Conservation (phyloP, 2,329 filamentous ascomycete genomes). For the Arthrobotrys iridis region DNA sequence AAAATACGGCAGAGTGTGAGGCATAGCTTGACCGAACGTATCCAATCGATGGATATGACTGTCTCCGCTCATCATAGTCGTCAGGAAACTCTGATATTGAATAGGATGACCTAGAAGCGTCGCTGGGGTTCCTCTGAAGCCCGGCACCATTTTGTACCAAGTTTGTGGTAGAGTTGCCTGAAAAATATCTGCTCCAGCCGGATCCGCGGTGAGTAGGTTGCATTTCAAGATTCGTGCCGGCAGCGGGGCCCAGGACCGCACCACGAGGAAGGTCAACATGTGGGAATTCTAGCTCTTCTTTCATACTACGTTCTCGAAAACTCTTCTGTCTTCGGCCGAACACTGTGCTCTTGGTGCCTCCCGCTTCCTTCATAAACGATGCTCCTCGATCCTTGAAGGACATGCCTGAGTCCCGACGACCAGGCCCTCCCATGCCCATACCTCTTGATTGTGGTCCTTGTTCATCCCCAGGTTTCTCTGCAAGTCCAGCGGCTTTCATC, state of each 20-base stretch:
- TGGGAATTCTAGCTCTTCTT: slow-evolving; percentile 43
- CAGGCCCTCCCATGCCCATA: not conserved
- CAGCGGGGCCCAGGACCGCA: slow-evolving; percentile 38
- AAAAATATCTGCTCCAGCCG: slow-evolving; percentile 59
- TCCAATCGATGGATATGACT: slow-evolving; percentile 51
- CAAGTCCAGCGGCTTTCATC: slow-evolving; percentile 35
- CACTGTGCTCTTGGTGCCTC: slow-evolving; percentile 31
- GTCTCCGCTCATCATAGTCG: slow-evolving; percentile 46
- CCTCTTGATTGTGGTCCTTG: slow-evolving; percentile 22
- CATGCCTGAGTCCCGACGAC: slow-evolving; percentile 52
- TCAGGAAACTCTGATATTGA: slow-evolving; percentile 51
- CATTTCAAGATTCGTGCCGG: slow-evolving; percentile 51
- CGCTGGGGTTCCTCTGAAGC: slow-evolving; percentile 43
- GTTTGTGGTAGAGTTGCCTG: slow-evolving; percentile 57
- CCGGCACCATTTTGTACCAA: slow-evolving; percentile 53
- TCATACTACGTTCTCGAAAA: slow-evolving; percentile 26
- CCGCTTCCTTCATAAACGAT: slow-evolving; percentile 58
- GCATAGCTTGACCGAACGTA: slow-evolving; percentile 51
- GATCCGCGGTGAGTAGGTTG: slow-evolving; percentile 54
- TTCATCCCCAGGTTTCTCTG: slow-evolving; percentile 40
- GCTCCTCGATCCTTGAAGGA: slow-evolving; percentile 58
- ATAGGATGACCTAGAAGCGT: slow-evolving; percentile 51
- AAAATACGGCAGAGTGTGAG: slow-evolving; percentile 47
- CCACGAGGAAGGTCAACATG: slow-evolving; percentile 44
- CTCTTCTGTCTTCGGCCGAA: slow-evolving; percentile 46